Conservation (phyloP, 805 yeast species). For the Brettanomyces custersianus region DNA sequence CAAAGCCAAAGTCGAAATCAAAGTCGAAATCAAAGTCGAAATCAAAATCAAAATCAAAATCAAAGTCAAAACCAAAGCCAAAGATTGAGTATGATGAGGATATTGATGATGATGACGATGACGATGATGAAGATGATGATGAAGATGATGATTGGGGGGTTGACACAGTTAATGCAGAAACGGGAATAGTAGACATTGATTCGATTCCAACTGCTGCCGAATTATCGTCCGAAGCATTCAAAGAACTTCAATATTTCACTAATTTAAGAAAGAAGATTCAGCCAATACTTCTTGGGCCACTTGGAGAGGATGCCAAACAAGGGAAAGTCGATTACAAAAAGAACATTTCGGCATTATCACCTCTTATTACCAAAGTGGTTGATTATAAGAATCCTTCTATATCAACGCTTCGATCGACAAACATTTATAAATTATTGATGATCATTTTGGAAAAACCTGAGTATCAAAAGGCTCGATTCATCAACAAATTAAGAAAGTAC, state of each 20-base stretch:
- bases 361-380: conserved; percentile 17
- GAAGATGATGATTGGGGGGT: conserved; percentile 22
- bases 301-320: conserved; percentile 3
- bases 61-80: conserved; percentile 6
- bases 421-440: conserved; percentile 24
- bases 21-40: conserved; percentile 8
- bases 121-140: conserved; percentile 6
- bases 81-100: conserved; percentile 5
- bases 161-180: conserved; percentile 14
- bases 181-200: conserved; percentile 9
- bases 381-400: conserved; percentile 17
- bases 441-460: conserved; percentile 30
- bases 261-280: conserved; percentile 20
- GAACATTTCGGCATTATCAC: conserved; percentile 13
- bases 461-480: conserved; percentile 11
- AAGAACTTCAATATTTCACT: conserved; percentile 13
- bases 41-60: conserved; percentile 16
- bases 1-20: conserved; percentile 6
- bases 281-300: conserved; percentile 9
- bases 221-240: conserved; percentile 15
- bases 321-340: conserved; percentile 12
- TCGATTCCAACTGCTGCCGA: conserved; percentile 14
- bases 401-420: conserved; percentile 23
- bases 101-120: conserved; percentile 6
- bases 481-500: conserved; percentile 12